Evolutionary conservation across 2,329 filamentous ascomycete species (phyloP), one percentile per base, ranked within the genome.

Genomic region (Penicillium sp.): DNA sequence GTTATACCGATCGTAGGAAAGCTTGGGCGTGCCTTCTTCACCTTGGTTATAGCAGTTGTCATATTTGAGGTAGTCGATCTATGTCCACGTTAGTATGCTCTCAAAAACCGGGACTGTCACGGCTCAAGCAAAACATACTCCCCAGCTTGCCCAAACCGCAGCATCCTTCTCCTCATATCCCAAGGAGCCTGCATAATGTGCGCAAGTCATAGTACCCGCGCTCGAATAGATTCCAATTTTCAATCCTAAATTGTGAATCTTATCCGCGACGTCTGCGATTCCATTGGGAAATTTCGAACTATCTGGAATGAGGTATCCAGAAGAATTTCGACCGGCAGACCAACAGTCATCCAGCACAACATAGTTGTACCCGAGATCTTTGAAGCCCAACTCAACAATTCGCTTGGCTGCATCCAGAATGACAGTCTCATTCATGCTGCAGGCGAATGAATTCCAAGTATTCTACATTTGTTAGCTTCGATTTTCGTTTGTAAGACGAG

Each of bases 21-120:
- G 69, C 61, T 80, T 74, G 0, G 80, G 76, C 1, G 77, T 82
- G 13, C 83, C 82, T 19, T 79, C 80, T 59, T 83, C 80, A 8
- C 84, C 84, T 62, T 82, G 76, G 64, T 85, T 85, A 70, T 80
- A 85, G 74, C 84, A 86, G 68, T 86, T 86, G 72, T 86, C 84
- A 66, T 86, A 86, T 69, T 85, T 84, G 24, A 84, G 70, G 65
- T 84, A 84, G 70, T 83, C 73, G 38, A 73, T 64, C 63, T 65
- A 26, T 54, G 2, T 13, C 4, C 33, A 13, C 3, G 17, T 53
- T n/a, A 45, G 57, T 24, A 35, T 15, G 40, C 17, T 4, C 15
- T n/a, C 17, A n/a, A 22, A 26, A 26, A 26, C 5, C 26, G 26
- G 5, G 26, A 26, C 26, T 26, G 26, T 26, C 3, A 26, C 3